These are phyloP conservation scores for Fusarium sp. DNA, from an alignment of 2,329 filamentous ascomycete genomes.

Conservation along the genomic window DNA sequence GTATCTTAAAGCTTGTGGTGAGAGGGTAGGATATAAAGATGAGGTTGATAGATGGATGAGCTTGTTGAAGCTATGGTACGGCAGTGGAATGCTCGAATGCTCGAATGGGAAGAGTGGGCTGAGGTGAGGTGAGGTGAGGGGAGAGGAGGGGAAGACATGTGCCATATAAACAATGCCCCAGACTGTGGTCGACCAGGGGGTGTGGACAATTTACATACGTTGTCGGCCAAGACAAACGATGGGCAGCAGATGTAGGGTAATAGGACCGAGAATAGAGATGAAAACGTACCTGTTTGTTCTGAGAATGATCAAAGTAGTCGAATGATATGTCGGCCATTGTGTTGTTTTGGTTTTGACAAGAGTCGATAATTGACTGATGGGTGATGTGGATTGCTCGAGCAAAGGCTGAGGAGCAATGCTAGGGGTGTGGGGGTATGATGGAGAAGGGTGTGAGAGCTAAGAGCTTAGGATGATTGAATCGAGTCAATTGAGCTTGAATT, in stretches of 20 bases:
- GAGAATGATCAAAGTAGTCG: constrained; percentile 49
- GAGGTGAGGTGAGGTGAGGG: constrained; percentile 44
- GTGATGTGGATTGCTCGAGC: constrained; percentile 8
- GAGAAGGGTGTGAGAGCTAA: constrained; percentile 16
- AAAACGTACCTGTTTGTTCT: constrained; percentile 48
- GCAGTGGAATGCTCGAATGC: constrained; percentile 28
- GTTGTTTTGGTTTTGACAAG: constrained; percentile 16
- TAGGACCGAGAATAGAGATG: constrained; percentile 20
- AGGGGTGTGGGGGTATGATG: constrained; percentile 27
- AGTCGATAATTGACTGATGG: constrained; percentile 29
- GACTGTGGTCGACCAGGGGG: constrained; percentile 39
- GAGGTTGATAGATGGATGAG: constrained; percentile 25
- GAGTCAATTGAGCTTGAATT: neutral
- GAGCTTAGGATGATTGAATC: neutral
- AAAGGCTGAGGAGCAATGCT: constrained; percentile 18
- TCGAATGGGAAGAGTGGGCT: constrained; percentile 41
- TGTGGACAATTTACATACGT: constrained; percentile 25
- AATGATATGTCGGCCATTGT: constrained; percentile 49
- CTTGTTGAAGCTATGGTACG: constrained; percentile 27
- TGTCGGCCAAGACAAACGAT: neutral
- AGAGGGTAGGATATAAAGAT: constrained; percentile 41
- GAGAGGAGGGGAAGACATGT: constrained; percentile 42
- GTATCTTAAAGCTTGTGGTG: constrained; percentile 23
- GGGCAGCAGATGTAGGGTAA: constrained; percentile 19
- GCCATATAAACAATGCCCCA: constrained; percentile 48